Evolutionary conservation across 2,329 filamentous ascomycete species (phyloP), one percentile per base, ranked within the genome.

Genomic region (Pseudopyricularia cyperi): DNA sequence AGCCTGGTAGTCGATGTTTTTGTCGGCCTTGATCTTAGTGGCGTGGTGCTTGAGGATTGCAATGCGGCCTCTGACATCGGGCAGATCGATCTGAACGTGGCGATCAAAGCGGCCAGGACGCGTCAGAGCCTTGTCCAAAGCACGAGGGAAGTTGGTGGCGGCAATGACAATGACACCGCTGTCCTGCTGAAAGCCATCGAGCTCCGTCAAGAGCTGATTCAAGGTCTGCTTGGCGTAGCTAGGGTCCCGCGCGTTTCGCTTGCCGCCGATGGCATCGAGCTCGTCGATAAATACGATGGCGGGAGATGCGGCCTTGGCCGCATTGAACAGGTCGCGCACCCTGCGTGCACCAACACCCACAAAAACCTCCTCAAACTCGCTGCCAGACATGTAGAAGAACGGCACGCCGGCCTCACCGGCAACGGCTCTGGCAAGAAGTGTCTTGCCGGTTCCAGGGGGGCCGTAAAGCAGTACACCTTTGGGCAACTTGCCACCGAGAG

Each of bases 351-450:
- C 66, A 11, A 98, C 93, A 64, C 93, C 93, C 34, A 98, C 94
- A 63, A 96, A 98, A 51, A 98, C 85, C 68, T 98, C 93, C 63
- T 98, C 93, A 64, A 98, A 98, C 66, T 98, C 93, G 54, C 89
- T 95, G 50, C 93, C 93, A 63, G 93, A 98, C 91, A 98, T 97
- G 77, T 96, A 98, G 76, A 97, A 98, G 76, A 98, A 98, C 1
- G 93, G 93, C 17, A 98, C 93, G 52, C 91, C 93, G 52, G 93
- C 90, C 71, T 98, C 93, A 51, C 93, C 93, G 48, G 93, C 93
- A 55, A 98, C 93, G 52, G 93, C 94, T 62, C 93, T 85, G 56
- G 93, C 93, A 55, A 98, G 79, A 39, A 98, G 79, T 12, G 93
- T 98, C 72, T 98, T 98, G 71, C 93, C 93, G 55, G 93, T 98